These are phyloP conservation scores for Xylaria sp. DNA, from an alignment of 495 filamentous ascomycete species.

Conservation along the genomic window DNA sequence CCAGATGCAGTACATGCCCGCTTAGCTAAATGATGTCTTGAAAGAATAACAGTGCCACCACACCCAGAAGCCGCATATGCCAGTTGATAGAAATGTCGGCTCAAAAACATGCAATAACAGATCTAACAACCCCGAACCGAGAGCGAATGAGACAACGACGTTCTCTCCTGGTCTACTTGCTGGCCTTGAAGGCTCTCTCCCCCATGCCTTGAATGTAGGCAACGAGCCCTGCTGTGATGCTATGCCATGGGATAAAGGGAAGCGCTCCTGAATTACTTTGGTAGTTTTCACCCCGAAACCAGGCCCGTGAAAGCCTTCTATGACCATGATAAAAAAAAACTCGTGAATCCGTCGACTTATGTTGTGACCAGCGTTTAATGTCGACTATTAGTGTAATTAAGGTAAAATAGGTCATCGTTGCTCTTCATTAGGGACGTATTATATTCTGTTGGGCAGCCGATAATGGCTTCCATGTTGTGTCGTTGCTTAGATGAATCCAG, in stretches of 20 bases:
- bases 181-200: not conserved
- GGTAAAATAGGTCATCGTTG: not conserved
- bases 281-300: not conserved
- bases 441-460: not conserved
- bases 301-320: not conserved
- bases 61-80: not conserved
- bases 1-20: slow-evolving; percentile 23
- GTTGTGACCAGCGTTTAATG: not conserved
- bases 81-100: not conserved
- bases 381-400: not conserved
- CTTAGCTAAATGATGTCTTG: slow-evolving; percentile 20
- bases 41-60: slow-evolving; percentile 14
- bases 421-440: slow-evolving; percentile 2
- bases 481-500: slow-evolving; percentile 38
- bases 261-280: not conserved
- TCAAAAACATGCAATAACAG: not conserved
- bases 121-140: not conserved
- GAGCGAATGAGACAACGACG: slow-evolving; percentile 5
- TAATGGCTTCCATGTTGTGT: not conserved
- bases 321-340: slow-evolving; percentile 12
- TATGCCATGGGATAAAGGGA: not conserved
- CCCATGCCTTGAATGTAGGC: not conserved
- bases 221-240: not conserved
- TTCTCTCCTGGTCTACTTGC: not conserved
- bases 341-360: not conserved